Conservation (phyloP, 164 flowering plant species). For the Umbellularia californica region DNA sequence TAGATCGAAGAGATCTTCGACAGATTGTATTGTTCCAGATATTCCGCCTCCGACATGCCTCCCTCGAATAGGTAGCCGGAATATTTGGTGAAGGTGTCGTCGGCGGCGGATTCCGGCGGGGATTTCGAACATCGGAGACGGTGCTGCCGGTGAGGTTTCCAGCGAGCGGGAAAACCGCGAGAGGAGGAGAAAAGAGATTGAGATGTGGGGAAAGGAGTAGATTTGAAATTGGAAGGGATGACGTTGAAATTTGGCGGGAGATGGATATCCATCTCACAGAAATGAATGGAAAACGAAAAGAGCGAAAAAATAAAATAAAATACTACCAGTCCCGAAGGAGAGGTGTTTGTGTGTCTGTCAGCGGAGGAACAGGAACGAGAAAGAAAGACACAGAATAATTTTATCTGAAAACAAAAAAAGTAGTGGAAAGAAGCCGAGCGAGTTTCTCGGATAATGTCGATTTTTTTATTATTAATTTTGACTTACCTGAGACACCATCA, state of each 20-base stretch:
- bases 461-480: too few relatives aligned
- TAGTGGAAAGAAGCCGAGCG: too few relatives aligned
- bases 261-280: conserved; percentile 3
- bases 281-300: not conserved
- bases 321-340: too few relatives aligned
- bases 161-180: not conserved
- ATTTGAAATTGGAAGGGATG: conserved; percentile 20
- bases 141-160: not conserved
- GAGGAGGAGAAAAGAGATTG: not conserved
- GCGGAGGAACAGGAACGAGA: not conserved
- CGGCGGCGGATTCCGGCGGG: conserved; percentile 17
- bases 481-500: too few relatives aligned
- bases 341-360: not conserved
- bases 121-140: conserved; percentile 5
- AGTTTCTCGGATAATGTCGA: too few relatives aligned
- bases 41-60: conserved; percentile 46
- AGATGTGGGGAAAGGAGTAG: not conserved
- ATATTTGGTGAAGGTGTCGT: conserved; percentile 67
- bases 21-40: conserved; percentile 44
- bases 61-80: conserved; percentile 83
- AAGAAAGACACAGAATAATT: not conserved
- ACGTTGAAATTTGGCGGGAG: conserved; percentile 17
- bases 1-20: conserved; percentile 49
- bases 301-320: not conserved
- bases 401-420: too few relatives aligned